Base-by-base conservation (phyloP, 805 yeast genomes). In the Kodamaea jinghongensis region DNA sequence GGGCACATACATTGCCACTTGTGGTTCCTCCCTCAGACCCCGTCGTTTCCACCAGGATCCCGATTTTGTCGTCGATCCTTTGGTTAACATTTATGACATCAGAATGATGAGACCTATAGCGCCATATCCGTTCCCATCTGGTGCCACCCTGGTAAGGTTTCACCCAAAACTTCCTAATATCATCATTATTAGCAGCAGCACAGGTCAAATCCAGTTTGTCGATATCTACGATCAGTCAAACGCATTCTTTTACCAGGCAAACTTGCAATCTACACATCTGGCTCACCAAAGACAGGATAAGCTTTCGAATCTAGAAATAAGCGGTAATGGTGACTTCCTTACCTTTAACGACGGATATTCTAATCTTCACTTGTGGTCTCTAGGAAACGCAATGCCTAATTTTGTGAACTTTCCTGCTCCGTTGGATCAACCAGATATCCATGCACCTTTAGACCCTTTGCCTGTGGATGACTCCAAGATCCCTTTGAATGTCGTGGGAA, bases 121-220 rank as follows among this genome's bases (percentile, higher is more conserved):
- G 0, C 96, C 97, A 3, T 71, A 91, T 6, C 79, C 96, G 3
- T 88, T 89, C 53, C 89, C 93, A 1, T 83, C 89, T 0, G 97
- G 97, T 9, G 96, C 98, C 1, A 73, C 85, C 7, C 85, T 76
- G 55, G 93, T 84, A 1, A 73, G 85, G 35, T 71, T 91, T 45
- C 97, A 91, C 63, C 97, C 98, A 5, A 83, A 85, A 44, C 56
- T 89, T 36, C 85, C 96, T 4, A 84, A 86, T 28, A 79, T 84
- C 26, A 77, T 88, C 32, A 58, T 88, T 4, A 79, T 86, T 6
- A 83, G 87, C 0, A 84, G 96, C 0, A 71, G 72, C 14, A 61
- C 76, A 15, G 98, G 98, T 12, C 91, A 88, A 44, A 67, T 93
- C 42, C 96, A 89, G 54, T 83, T 89, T 48, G 75, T 88, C 17